Conservation (phyloP, 2,329 filamentous ascomycete genomes). For the Aspergillus sp. region DNA sequence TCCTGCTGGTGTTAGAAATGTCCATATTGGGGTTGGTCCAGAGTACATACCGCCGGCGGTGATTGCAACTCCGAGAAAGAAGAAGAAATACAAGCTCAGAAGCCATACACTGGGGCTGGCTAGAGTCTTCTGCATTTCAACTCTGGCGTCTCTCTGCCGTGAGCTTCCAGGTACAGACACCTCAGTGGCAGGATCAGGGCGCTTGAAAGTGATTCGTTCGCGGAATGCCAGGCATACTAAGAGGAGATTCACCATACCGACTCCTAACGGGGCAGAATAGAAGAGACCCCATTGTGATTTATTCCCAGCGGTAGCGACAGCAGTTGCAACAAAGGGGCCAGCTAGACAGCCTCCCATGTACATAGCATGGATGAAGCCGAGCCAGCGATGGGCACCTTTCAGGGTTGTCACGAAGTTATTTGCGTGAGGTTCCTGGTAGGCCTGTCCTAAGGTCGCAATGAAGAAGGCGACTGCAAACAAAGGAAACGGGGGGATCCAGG, state of each 20-base stretch:
- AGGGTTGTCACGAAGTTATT: conserved; percentile 61
- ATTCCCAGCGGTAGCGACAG: conserved; percentile 44
- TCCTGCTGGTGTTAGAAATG: conserved; percentile 31
- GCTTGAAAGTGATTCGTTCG: conserved; percentile 32
- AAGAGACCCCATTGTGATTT: conserved; percentile 54
- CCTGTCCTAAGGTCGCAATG: conserved; percentile 59
- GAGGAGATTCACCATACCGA: conserved; percentile 53
- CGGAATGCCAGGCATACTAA: conserved; percentile 52
- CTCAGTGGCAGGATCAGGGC: not conserved
- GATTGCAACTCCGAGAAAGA: conserved; percentile 57
- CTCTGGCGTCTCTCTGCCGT: conserved; percentile 12
- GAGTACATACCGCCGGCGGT: conserved; percentile 47
- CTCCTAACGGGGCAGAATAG: conserved; percentile 55
- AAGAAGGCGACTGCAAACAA: conserved; percentile 61
- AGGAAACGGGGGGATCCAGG: conserved; percentile 58
- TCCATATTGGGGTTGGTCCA: fast-evolving
- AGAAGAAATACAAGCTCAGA: conserved; percentile 64
- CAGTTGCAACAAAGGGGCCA: conserved; percentile 56
- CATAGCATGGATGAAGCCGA: conserved; percentile 65
- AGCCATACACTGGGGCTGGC: conserved; percentile 49
- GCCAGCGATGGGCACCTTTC: conserved; percentile 57
- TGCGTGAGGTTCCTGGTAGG: conserved; percentile 62
- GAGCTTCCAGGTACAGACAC: not conserved
- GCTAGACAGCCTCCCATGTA: conserved; percentile 58
- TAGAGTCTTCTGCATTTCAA: conserved; percentile 27